Evolutionary conservation across 805 yeast species (phyloP).

Genomic region (Yamadazyma tumulicola): DNA sequence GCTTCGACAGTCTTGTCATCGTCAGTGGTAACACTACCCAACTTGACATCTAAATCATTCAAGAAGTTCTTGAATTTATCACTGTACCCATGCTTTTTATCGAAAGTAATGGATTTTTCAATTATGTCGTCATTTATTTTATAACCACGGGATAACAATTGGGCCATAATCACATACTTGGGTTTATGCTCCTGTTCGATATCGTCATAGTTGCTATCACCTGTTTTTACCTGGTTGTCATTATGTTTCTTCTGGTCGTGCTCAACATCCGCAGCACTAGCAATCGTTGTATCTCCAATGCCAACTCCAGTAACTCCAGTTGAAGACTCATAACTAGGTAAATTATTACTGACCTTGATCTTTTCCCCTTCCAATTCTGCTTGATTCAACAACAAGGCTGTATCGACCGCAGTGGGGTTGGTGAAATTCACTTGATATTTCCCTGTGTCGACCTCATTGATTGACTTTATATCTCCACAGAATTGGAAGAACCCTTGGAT

Average conservation of each 20-base stretch:
- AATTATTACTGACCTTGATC: constrained; percentile 43
- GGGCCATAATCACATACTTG: constrained; percentile 70
- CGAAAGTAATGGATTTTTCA: constrained; percentile 58
- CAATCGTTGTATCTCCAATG: constrained; percentile 1
- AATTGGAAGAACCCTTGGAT: constrained; percentile 67
- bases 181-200: constrained; percentile 76
- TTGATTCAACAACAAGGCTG: constrained; percentile 68
- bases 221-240: constrained; percentile 19
- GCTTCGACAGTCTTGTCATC: constrained; percentile 12
- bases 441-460: constrained; percentile 29
- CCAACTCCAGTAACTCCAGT: constrained; percentile 17
- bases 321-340: constrained; percentile 9
- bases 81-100: constrained; percentile 61
- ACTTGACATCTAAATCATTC: constrained; percentile 53
- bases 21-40: constrained; percentile 13
- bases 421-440: constrained; percentile 52
- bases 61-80: constrained; percentile 55
- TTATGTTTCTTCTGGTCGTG: no score
- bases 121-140: constrained; percentile 59
- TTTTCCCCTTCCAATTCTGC: constrained; percentile 65
- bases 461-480: constrained; percentile 53
- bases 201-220: constrained; percentile 40
- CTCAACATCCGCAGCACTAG: constrained; percentile 11
- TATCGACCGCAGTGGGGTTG: constrained; percentile 57
- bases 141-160: constrained; percentile 72